Base-by-base conservation (phyloP, 2,329 filamentous ascomycete species). In the Fusarium buxicola region DNA sequence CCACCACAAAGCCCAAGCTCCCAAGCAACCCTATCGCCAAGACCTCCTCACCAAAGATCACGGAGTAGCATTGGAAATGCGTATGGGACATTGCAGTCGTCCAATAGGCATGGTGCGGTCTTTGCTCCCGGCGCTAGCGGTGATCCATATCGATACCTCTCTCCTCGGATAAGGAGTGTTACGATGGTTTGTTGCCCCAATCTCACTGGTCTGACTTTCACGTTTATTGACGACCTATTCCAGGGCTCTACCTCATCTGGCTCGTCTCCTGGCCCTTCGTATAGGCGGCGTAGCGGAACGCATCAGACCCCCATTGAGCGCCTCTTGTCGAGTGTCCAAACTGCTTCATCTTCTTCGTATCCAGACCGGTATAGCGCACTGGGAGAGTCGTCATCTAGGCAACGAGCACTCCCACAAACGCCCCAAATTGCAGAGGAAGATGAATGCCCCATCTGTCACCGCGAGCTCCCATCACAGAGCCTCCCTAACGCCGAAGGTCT, bases 361-460 rank as follows among this genome's bases (percentile, higher is more conserved):
- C 71, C 72, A 21, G 72, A 60, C 30, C 78, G 74, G 16, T 72
- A 73, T 34, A 70, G 71, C 38, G 72, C 72, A 11, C 57, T 72
- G 9, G 69, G 69, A 10, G 70, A 70, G 18, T 75, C 79, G 4
- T 77, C 78, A 2, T 75, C 76, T 5, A 69, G 74, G 15, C 78
- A 74, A 34, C 78, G 76, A 21, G 77, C 75, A 25, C 70, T 76
- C 32, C 79, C 77, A 1, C 79, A 77, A 5, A 80, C 80, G 10
- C 81, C 78, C 2, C 85, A 83, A 53, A 81, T 85, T 69, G 80
- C 82, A 7, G 91, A 94, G 72, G 91, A 93, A 71, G 91, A 94
- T 71, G 89, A 92, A 69, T 94, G 91, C 60, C 91, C 91, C 1
- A 84, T 94, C 39, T 94, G 91, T 68, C 90, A 91, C 69, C 77